These are phyloP conservation scores for Rhamnella rubrinervis DNA, from an alignment of 331 rosid species.

Conservation along the genomic window DNA sequence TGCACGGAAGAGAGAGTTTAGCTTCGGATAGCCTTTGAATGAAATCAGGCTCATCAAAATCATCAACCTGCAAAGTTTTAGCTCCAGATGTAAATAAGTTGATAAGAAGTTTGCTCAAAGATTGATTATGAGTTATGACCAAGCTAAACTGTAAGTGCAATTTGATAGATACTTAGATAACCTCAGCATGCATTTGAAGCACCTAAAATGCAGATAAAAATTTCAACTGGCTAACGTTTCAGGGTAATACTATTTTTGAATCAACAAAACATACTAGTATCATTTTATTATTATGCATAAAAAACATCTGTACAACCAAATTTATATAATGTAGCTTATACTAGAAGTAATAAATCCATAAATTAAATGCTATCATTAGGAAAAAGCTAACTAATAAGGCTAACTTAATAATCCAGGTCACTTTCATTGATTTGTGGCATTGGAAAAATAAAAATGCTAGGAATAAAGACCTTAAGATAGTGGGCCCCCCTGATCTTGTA, in stretches of 20 bases:
- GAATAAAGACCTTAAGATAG: constrained; percentile 57
- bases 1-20: constrained; percentile 68
- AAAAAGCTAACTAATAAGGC: too few species aligned
- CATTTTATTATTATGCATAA: too few species aligned
- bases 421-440: not conserved
- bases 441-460: not conserved
- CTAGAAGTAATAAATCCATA: too few species aligned
- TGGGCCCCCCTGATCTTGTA: constrained; percentile 64
- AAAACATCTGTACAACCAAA: too few species aligned
- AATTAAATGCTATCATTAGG: too few species aligned
- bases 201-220: not conserved
- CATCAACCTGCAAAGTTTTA: constrained; percentile 45
- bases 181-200: not conserved
- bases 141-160: not conserved
- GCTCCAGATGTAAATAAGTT: not conserved
- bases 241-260: too few species aligned
- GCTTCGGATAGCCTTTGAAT: constrained; percentile 47
- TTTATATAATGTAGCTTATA: too few species aligned
- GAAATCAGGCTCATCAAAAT: constrained; percentile 46
- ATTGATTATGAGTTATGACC: too few species aligned
- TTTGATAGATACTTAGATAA: not conserved
- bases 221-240: too few species aligned
- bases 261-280: too few species aligned
- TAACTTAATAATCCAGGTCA: too few species aligned
- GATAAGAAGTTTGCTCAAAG: too few species aligned